Percentiles rank a stretch among this genome's conserved stretches.
Conservation (phyloP, 163 green algal species). For the Smithsoniella earleae region DNA sequence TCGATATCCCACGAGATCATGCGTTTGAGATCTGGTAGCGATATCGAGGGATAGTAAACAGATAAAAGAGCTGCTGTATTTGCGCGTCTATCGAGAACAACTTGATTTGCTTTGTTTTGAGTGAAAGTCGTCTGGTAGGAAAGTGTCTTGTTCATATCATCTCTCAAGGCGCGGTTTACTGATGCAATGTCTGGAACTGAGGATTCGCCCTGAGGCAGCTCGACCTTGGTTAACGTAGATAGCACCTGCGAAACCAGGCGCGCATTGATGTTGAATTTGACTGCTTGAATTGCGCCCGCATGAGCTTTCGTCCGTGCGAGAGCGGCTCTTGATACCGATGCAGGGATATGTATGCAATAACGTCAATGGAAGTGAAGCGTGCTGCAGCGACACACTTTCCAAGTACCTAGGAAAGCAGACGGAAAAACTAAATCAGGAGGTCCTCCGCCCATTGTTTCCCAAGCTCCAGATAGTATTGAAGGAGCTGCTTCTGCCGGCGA, state of each 20-base stretch:
- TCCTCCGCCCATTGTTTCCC: slow-evolving; percentile 57
- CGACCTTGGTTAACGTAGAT: slow-evolving; percentile 50
- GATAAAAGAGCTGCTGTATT: slow-evolving; percentile 60
- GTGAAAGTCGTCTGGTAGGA: slow-evolving; percentile 41
- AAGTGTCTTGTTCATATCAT: slow-evolving; percentile 46
- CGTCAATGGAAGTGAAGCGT: too few relatives aligned
- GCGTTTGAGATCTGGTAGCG: slow-evolving; percentile 2
- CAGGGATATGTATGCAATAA: too few relatives aligned
- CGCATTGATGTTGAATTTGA: too few relatives aligned
- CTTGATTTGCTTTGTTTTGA: slow-evolving; percentile 41
- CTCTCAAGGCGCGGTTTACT: slow-evolving; percentile 44
- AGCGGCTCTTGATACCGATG: too few relatives aligned
- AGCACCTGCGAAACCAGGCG: slow-evolving; percentile 47
- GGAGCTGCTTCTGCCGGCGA: neutral
- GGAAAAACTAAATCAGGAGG: slow-evolving; percentile 61
- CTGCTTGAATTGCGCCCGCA: too few relatives aligned
- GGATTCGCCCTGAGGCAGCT: slow-evolving; percentile 53
- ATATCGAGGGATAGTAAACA: slow-evolving; percentile 44
- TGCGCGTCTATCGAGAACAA: slow-evolving; percentile 57
- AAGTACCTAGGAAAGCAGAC: slow-evolving; percentile 49
- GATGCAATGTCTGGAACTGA: slow-evolving; percentile 48
- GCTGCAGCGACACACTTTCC: slow-evolving; percentile 31
- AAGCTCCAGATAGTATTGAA: neutral
- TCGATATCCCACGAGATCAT: slow-evolving; percentile 54
- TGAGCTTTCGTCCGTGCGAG: too few relatives aligned